A percentile compares a stretch with the other conserved stretches of the same genome.
Evolutionary conservation across 306 rosid genomes (phyloP).

Genomic region (Mimosa bimucronata): DNA sequence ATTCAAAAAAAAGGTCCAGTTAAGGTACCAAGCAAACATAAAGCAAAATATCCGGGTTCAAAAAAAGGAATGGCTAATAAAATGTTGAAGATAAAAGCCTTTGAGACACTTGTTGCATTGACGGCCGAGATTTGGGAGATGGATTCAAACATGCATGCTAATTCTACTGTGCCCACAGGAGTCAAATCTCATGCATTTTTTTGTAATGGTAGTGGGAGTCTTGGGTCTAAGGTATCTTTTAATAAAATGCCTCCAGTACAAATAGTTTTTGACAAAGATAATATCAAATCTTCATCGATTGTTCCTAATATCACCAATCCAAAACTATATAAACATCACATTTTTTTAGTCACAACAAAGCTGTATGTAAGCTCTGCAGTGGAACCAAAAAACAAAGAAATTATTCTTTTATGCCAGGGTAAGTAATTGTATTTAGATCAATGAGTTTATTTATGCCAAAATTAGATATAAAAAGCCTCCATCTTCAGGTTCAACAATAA

Average conservation of each 20-base stretch:
- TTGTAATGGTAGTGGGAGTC: neutral
- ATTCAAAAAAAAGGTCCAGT: too few species aligned
- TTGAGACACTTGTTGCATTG: neutral
- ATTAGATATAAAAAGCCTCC: neutral
- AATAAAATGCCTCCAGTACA: neutral
- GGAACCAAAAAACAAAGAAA: neutral
- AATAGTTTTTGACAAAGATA: neutral
- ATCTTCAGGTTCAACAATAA: neutral
- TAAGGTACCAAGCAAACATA: too few species aligned
- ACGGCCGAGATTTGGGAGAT: neutral
- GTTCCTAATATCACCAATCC: neutral
- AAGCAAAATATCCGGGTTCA: too few species aligned
- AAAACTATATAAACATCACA: conserved; percentile 5
- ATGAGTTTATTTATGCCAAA: neutral
- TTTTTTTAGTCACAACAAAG: neutral
- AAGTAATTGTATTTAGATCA: neutral
- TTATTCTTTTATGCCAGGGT: neutral
- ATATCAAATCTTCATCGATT: neutral
- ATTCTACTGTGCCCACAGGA: neutral
- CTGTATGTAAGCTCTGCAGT: neutral
- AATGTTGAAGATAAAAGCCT: too few species aligned
- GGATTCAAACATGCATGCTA: neutral
- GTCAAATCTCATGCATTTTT: neutral
- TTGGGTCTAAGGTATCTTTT: neutral
- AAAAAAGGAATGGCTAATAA: neutral